phyloP scores from a whole-genome alignment of 495 filamentous ascomycete genomes.

The Xanthoparmelia taractica region DNA sequence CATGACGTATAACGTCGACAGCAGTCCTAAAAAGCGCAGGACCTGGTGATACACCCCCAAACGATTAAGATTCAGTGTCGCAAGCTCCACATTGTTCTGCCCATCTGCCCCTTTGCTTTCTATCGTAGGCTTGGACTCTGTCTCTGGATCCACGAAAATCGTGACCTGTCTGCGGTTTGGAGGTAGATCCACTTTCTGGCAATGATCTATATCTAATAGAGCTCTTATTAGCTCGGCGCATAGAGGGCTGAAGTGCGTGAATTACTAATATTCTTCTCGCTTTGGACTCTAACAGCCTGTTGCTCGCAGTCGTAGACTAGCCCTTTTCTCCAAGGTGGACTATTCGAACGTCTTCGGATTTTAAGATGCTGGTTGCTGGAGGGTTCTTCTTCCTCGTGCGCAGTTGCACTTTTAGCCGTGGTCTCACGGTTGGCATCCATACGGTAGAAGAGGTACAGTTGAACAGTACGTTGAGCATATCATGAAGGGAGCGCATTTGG shows the following conservation, averaged over 20 bases:
- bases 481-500: too few species aligned
- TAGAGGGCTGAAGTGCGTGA: too few species aligned
- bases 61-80: conserved; percentile 7
- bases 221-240: too few species aligned
- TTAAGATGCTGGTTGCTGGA: neutral
- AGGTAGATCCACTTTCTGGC: neutral
- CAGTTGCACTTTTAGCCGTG: neutral
- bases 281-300: neutral
- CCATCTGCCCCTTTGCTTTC: neutral
- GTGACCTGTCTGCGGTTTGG: neutral
- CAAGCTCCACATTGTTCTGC: neutral
- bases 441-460: too few species aligned
- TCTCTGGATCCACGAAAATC: conserved; percentile 9
- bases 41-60: too few species aligned
- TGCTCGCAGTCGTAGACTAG: conserved; percentile 1
- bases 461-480: neutral
- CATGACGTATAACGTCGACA: too few species aligned
- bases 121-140: conserved; percentile 6
- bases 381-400: neutral
- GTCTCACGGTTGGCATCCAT: neutral
- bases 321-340: too few species aligned
- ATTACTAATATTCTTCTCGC: neutral
- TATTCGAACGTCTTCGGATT: neutral
- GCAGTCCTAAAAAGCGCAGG: too few species aligned
- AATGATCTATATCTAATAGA: too few species aligned